Evolutionary conservation across 441 rosid genomes (phyloP).

Genomic region (Dalechampia spathulata): DNA sequence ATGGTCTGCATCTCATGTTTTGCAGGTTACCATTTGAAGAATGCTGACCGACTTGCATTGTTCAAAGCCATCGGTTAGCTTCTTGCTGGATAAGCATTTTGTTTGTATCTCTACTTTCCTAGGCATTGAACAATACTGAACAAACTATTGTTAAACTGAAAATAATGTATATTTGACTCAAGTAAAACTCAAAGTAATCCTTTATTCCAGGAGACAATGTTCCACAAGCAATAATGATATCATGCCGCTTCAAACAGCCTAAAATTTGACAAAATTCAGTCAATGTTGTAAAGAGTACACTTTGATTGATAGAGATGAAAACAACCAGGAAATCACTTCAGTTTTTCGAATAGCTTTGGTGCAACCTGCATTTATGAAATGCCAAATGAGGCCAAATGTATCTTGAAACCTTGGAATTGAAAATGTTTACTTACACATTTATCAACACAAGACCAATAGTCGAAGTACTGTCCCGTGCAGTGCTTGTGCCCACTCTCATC

Average conservation of each 20-base stretch:
- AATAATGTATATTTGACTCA: no score
- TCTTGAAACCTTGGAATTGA: not conserved
- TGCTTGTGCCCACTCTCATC: slow-evolving; percentile 43
- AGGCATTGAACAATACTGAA: no score
- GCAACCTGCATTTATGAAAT: slow-evolving; percentile 42
- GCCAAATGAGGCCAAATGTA: not conserved
- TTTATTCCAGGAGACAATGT: slow-evolving; percentile 6
- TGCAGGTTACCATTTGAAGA: no score
- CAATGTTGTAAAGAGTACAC: not conserved
- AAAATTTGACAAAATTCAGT: slow-evolving; percentile 7
- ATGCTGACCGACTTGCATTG: no score
- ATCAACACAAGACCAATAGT: slow-evolving; percentile 47
- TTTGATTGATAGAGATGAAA: not conserved
- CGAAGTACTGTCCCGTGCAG: slow-evolving; percentile 65
- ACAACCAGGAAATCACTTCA: slow-evolving; percentile 27
- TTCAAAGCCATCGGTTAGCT: no score
- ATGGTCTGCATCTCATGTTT: no score
- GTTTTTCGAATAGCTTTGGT: slow-evolving; percentile 32
- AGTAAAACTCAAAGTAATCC: not conserved
- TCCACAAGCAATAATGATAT: not conserved
- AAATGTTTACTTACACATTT: slow-evolving; percentile 39
- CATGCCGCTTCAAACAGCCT: not conserved
- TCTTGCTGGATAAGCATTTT: no score
- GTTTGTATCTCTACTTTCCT: no score
- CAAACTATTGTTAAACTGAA: no score